These are phyloP conservation scores for Datisca glomerata DNA, from an alignment of 306 rosid genomes.

Conservation along the genomic window DNA sequence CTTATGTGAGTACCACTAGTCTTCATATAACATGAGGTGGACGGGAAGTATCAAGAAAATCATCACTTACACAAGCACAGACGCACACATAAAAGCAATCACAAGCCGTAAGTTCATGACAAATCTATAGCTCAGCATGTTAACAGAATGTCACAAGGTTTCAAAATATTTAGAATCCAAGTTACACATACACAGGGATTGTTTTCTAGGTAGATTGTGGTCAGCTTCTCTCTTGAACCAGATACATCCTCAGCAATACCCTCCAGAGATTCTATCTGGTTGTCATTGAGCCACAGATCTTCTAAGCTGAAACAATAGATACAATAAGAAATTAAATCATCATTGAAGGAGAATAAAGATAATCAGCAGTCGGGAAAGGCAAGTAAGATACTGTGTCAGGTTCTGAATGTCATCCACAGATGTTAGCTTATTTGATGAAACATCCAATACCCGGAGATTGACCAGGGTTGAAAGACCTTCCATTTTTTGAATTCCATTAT, in stretches of 20 bases:
- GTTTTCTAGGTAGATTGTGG: conserved; percentile 77
- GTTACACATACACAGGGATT: conserved; percentile 71
- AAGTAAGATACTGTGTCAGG: neutral
- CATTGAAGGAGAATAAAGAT: conserved; percentile 11
- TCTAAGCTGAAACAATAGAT: conserved; percentile 49
- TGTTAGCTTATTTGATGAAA: conserved; percentile 61
- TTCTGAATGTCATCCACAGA: neutral
- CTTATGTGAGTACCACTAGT: no score
- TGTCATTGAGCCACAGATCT: conserved; percentile 96
- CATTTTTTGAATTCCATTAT: conserved; percentile 81
- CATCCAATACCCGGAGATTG: conserved; percentile 79
- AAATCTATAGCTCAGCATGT: no score
- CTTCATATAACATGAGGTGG: no score
- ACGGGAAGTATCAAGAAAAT: no score
- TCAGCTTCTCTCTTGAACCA: conserved; percentile 76
- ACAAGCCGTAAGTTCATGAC: no score
- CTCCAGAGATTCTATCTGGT: conserved; percentile 61
- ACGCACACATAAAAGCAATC: no score
- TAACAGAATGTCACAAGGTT: no score
- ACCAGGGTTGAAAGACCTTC: conserved; percentile 78
- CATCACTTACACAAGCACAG: no score
- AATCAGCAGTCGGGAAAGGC: neutral
- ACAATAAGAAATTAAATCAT: conserved; percentile 7
- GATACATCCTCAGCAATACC: conserved; percentile 53
- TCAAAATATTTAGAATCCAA: no score